These are phyloP conservation scores for Baudoinia panamericana DNA, from an alignment of 495 filamentous ascomycete species.

Conservation along the genomic window DNA sequence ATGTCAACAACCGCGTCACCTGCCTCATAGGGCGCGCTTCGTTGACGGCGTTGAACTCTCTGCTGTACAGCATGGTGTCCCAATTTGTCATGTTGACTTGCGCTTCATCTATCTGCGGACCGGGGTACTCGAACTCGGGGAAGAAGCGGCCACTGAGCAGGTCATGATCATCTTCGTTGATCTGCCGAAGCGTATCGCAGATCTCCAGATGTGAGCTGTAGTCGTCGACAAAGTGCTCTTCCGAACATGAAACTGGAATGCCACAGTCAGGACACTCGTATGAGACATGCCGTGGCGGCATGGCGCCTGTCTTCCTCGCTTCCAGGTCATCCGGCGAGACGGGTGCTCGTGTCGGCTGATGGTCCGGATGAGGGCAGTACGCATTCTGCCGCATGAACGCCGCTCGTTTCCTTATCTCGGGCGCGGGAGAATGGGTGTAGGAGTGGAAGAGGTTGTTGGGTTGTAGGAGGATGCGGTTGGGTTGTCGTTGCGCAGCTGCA, in stretches of 20 bases:
- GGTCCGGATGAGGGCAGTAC: slow-evolving; percentile 77
- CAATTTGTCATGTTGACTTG: slow-evolving; percentile 96
- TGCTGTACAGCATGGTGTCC: slow-evolving; percentile 88
- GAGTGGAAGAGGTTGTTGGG: slow-evolving; percentile 84
- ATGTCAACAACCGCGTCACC: slow-evolving; percentile 82
- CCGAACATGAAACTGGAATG: slow-evolving; percentile 80
- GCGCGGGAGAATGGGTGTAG: slow-evolving; percentile 74
- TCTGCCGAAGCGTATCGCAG: slow-evolving; percentile 77
- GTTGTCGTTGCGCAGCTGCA: not conserved
- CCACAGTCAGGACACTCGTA: slow-evolving; percentile 97
- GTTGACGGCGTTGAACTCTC: slow-evolving; percentile 80
- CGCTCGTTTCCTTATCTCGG: slow-evolving; percentile 71
- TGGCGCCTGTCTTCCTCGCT: slow-evolving; percentile 40
- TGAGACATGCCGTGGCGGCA: slow-evolving; percentile 62
- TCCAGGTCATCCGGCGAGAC: slow-evolving; percentile 49
- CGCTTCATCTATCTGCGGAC: slow-evolving; percentile 66
- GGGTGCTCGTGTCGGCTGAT: slow-evolving; percentile 53
- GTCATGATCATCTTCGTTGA: slow-evolving; percentile 98
- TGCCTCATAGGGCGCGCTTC: slow-evolving; percentile 76
- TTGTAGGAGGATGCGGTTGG: slow-evolving; percentile 39
- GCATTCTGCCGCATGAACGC: slow-evolving; percentile 82
- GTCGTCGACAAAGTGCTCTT: slow-evolving; percentile 88
- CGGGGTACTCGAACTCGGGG: slow-evolving; percentile 85
- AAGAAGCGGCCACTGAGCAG: slow-evolving; percentile 80
- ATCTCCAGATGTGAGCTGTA: slow-evolving; percentile 85